Evolutionary conservation across 352 stramenopile species (phyloP), one percentile per base, ranked within the genome.

Genomic region (Phytophthora sansomeana): DNA sequence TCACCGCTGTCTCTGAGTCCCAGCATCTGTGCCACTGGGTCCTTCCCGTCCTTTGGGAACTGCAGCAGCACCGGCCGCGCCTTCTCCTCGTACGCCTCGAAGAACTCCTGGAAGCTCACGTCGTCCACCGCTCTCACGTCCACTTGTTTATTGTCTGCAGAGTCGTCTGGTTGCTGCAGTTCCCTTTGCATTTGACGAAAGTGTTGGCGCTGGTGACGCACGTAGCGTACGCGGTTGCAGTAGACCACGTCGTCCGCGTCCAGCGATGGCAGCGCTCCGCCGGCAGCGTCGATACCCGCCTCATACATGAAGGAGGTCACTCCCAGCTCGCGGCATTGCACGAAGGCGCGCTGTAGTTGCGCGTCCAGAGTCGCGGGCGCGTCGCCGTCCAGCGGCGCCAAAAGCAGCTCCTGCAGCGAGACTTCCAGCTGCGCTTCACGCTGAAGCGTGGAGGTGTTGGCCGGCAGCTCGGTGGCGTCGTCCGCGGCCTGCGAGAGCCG

Each of bases 51-150:
- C 4, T 54, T 53, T 9, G 46, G 36, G 5, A 62, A 24, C 16
- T 69, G 53, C 17, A 90, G 54, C 39, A 92, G 19, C 19, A 87
- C 56, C 1, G 83, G 78, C 16, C 42, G 44, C 16, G 48, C 21
- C 7, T 61, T 57, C 67, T 78, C 72, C 4, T 77, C 80, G 51
- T 78, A 90, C 33, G 66, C 67, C 63, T 89, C 78, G 47, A 92
- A 89, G 63, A 92, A 92, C 43, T 73, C 71, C 53, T 92, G 78
- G 36, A 88, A 82, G 38, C 66, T 74, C n/a, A 90, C 8, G 4
- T 80, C 61, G 1, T 61, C 33, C 1, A 36, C 58, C 8, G 30
- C 16, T 35, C 51, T 71, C 26, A 29, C 57, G 1, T 74, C 56
- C 3, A 89, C 57, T 35, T 69, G 39, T 1, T 8, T 14, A 2